Evolutionary conservation across 2,329 filamentous ascomycete species (phyloP), one percentile per base, ranked within the genome.

Genomic region (Cladobotryum protrusum): DNA sequence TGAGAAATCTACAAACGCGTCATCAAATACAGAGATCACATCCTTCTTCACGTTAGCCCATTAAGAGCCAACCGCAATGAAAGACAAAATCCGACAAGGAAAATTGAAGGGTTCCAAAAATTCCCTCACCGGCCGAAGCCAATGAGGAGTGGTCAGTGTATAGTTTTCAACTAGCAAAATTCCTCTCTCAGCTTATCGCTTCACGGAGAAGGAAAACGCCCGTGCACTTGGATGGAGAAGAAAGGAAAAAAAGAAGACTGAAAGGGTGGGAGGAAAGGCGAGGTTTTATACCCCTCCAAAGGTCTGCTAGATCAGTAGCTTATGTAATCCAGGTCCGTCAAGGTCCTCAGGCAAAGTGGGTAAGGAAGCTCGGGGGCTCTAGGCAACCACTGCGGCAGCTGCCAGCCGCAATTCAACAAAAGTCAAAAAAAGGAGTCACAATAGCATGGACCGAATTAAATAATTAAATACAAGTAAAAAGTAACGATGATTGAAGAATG

Each of bases 101-200:
- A 55, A 56, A 60, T 60, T 59, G 54, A 57, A 56, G 55, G 52
- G 62, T 71, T 79, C 70, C 83, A 86, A 87, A 87, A 84, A 87
- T 86, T 87, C 69, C 82, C 83, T 74, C 61, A 75, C 74, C 79
- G 75, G 82, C 74, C 76, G 71, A 78, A 77, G 79, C 77, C 81
- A 79, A 77, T 73, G 69, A 76, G 73, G 73, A 87, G 83, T 74
- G 72, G 83, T 86, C 82, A 82, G 73, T 76, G 63, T 78, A 79
- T 86, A 87, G 84, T 87, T 87, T 87, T 87, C 84, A 87, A 87
- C 83, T 86, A 87, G 84, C 84, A 87, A 87, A 86, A 85, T 83
- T 86, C 84, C 81, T 87, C 83, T 87, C 83, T 85, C 82, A 70
- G 68, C 68, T 69, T 78, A 82, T 82, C 78, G 81, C 82, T 81